phyloP scores from a whole-genome alignment of 345 rosid genomes.

The Camelina laxa region DNA sequence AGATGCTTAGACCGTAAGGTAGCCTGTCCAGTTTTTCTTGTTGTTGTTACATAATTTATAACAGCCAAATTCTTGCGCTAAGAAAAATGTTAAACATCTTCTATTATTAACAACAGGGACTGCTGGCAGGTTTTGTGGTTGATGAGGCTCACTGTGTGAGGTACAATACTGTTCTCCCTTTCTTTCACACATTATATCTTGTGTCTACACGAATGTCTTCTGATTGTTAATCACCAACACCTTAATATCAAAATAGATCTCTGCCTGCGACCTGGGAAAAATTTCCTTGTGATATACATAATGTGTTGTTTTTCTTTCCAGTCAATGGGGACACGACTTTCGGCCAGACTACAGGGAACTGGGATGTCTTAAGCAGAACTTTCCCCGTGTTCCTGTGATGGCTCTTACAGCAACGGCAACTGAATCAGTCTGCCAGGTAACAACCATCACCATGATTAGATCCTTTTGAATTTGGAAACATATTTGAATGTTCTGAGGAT shows the following conservation, averaged over 20 bases:
- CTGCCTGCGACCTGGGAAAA: not conserved
- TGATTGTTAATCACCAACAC: slow-evolving; percentile 3
- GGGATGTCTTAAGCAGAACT: slow-evolving; percentile 84
- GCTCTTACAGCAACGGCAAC: slow-evolving; percentile 95
- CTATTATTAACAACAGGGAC: slow-evolving; percentile 54
- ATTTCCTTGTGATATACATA: slow-evolving; percentile 3
- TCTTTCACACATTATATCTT: not conserved
- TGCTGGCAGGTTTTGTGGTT: slow-evolving; percentile 78
- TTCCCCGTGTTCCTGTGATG: slow-evolving; percentile 69
- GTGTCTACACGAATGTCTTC: slow-evolving; percentile 9
- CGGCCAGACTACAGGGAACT: slow-evolving; percentile 88
- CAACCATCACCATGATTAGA: slow-evolving; percentile 15
- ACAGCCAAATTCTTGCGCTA: not conserved
- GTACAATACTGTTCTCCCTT: slow-evolving; percentile 42
- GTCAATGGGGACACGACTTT: slow-evolving; percentile 99
- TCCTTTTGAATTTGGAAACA: not conserved
- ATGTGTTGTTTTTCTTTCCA: slow-evolving; percentile 41
- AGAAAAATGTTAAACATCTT: slow-evolving; percentile 6
- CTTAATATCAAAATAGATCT: slow-evolving; percentile 2
- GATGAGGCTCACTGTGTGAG: slow-evolving; percentile 98
- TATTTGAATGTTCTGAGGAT: not conserved
- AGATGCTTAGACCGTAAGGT: slow-evolving; percentile 74
- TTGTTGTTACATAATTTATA: slow-evolving; percentile 3
- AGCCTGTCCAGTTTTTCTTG: slow-evolving; percentile 18
- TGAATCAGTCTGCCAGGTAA: slow-evolving; percentile 73